Evolutionary conservation across 805 yeast genomes (phyloP).

Genomic region (Tanozyma kutaoensis): DNA sequence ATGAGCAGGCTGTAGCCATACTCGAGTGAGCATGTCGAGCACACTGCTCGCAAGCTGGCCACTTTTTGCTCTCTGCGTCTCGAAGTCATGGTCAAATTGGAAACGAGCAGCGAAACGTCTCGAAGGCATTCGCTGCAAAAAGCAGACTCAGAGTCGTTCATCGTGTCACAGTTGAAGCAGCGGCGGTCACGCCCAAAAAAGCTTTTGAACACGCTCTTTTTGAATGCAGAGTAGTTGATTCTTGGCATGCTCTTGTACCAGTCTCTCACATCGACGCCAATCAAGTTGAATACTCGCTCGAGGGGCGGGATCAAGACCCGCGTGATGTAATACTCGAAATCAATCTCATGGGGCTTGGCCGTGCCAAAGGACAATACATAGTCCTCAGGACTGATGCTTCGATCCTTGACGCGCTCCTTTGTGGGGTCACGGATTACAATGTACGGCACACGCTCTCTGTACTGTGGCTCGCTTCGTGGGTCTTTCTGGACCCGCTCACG

Average conservation of each 20-base stretch:
- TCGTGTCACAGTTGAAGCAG: conserved; percentile 4
- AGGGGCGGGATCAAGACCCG: conserved; percentile 83
- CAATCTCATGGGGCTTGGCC: conserved; percentile 35
- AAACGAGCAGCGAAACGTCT: conserved; percentile 21
- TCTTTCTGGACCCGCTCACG: conserved; percentile 49
- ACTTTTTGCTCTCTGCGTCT: conserved; percentile 6
- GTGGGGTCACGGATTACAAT: conserved; percentile 47
- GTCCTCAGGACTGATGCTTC: conserved; percentile 71
- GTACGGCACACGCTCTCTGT: conserved; percentile 78
- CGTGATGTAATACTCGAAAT: conserved; percentile 73
- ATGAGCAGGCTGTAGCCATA: conserved; percentile 7
- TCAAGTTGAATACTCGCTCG: conserved; percentile 65
- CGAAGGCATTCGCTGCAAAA: conserved; percentile 9
- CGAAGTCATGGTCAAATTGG: conserved; percentile 12
- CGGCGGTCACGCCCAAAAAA: conserved; percentile 4
- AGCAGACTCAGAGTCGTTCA: conserved; percentile 2
- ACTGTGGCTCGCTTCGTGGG: conserved; percentile 71
- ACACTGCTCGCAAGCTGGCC: conserved; percentile 4
- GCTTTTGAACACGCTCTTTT: conserved; percentile 4
- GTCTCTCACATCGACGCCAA: conserved; percentile 65
- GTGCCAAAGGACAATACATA: conserved; percentile 30
- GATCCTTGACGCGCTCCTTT: conserved; percentile 55
- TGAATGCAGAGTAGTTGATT: conserved; percentile 4
- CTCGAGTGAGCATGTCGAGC: conserved; percentile 9
- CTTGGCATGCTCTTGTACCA: conserved; percentile 71